Conservation (phyloP, 495 filamentous ascomycete species). For the Podospora comata region DNA sequence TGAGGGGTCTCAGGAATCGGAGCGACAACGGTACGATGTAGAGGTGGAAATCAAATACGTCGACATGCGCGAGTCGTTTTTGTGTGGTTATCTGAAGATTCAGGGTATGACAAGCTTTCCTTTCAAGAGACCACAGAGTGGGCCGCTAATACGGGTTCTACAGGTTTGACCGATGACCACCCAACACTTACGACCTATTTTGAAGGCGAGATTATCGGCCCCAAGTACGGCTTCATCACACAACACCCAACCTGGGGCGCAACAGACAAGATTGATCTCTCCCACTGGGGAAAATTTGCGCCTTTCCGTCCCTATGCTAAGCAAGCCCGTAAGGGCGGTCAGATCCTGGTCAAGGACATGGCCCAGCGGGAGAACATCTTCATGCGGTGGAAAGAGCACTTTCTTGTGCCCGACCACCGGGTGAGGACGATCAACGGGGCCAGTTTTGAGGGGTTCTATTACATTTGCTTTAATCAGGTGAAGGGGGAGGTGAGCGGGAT, state of each 20-base stretch:
- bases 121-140: neutral
- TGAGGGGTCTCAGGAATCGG: conserved; percentile 84
- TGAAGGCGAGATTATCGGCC: conserved; percentile 96
- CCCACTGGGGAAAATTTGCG: conserved; percentile 89
- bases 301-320: conserved; percentile 79
- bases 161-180: conserved; percentile 92
- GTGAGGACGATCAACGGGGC: conserved; percentile 87
- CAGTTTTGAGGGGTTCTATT: conserved; percentile 98
- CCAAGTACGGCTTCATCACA: conserved; percentile 89
- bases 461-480: conserved; percentile 97
- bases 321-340: conserved; percentile 59
- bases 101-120: conserved; percentile 61
- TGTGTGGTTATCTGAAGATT: conserved; percentile 94
- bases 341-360: conserved; percentile 59
- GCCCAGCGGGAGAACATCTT: conserved; percentile 88
- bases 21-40: conserved; percentile 87
- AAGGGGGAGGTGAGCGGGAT: conserved; percentile 82
- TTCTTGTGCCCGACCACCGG: conserved; percentile 92
- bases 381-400: conserved; percentile 99
- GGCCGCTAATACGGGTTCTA: neutral
- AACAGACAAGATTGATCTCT: conserved; percentile 85
- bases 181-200: conserved; percentile 97
- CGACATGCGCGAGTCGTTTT: conserved; percentile 88
- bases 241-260: conserved; percentile 88
- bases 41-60: conserved; percentile 97